Evolutionary conservation across 371 early-diverging fungal species (phyloP), one percentile per base, ranked within the genome.

Genomic region (Mortierella sp.): DNA sequence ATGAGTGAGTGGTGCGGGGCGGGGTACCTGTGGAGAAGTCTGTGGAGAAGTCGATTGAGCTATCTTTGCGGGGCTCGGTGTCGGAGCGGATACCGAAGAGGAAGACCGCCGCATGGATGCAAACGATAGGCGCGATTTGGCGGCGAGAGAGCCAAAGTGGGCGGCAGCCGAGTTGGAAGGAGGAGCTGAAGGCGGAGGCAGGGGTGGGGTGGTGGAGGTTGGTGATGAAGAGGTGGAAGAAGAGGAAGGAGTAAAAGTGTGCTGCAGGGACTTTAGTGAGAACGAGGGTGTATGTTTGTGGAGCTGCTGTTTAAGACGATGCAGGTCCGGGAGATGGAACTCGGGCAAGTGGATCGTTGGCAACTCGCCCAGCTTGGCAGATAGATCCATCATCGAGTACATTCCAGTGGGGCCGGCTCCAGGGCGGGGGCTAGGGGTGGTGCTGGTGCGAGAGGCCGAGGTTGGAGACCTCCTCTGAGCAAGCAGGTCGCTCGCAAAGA

Each of bases 401-500:
- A 16, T 37, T 25, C 51, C 37, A 21, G 21, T 37, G 19, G 16
- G 51, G 19, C 18, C 0, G 43, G 15, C 25, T 6, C 43, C 25
- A 23, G 18, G 21, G 26, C 7, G 26, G 53, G 45, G 21, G 28
- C 52, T 16, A 0, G 58, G 23, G 1, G 53, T 48, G 28, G 53
- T 53, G 48, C 21, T 19, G 30, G 53, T 59, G 30, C 51, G 28
- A 28, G 43, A 23, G 21, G 30, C 21, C 21, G 23, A 15, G 64
- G n/a, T 7, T 55, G 58, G 67, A 62, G 62, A 66, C 51, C 19
- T 21, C 50, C 51, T 29, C 51, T 62, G 15, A 23, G 59, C 43
- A n/a, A 58, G 50, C 37, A 66, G 67, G 57, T 76, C 77, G 47
- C 77, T 76, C n/a, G 77, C 77, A 66, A 76, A 76, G 62, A 76